A percentile compares a stretch with the other conserved stretches of the same genome.
Conservation (phyloP, 768 basidiomycete species). For the Rhodotorula babjevae region DNA sequence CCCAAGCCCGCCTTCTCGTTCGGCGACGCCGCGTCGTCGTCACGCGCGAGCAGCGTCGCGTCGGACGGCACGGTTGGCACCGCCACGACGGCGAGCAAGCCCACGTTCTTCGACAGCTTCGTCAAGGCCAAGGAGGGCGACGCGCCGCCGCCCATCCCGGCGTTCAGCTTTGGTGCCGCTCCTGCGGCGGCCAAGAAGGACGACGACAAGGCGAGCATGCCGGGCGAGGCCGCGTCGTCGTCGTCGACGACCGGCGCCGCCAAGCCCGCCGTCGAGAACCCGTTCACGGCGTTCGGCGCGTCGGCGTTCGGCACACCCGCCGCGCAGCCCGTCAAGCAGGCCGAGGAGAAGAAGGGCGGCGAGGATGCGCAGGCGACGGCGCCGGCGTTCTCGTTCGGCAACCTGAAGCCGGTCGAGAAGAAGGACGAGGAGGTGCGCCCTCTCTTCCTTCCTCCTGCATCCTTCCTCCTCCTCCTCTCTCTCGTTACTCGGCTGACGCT, state of each 20-base stretch:
- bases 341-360: neutral
- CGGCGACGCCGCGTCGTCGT: conserved; percentile 3
- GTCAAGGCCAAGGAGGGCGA: conserved; percentile 18
- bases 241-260: neutral
- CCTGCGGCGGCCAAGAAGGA: neutral
- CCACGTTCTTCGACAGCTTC: conserved; percentile 67
- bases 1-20: conserved; percentile 8
- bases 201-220: conserved; percentile 2
- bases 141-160: neutral
- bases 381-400: conserved; percentile 24
- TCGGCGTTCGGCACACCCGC: conserved; percentile 38
- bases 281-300: too few relatives aligned
- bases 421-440: conserved; percentile 20
- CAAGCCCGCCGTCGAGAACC: conserved; percentile 12
- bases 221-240: conserved; percentile 17
- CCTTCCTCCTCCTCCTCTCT: too few relatives aligned
- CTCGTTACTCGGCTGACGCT: too few relatives aligned
- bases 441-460: too few relatives aligned
- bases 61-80: neutral
- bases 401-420: neutral
- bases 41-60: conserved; percentile 12
- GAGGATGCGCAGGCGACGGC: conserved; percentile 1
- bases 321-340: conserved; percentile 16
- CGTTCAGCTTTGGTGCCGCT: conserved; percentile 23
- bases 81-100: conserved; percentile 11